These are phyloP conservation scores for Perkinsus olseni DNA, from an alignment of 169 alveolate species.

Conservation along the genomic window DNA sequence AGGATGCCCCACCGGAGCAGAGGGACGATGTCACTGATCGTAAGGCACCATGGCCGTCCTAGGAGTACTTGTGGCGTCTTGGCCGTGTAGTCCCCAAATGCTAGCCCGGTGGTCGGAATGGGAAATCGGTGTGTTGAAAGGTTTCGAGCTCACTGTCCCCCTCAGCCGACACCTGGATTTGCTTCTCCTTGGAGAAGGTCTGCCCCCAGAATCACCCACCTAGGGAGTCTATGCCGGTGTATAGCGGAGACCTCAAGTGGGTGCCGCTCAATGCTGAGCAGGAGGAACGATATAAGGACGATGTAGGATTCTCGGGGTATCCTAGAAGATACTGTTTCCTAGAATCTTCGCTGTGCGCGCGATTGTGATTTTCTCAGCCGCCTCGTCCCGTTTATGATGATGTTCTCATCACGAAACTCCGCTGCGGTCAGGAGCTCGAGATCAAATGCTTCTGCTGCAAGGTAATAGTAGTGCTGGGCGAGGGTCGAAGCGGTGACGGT, in stretches of 20 bases:
- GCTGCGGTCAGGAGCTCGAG: constrained; percentile 63
- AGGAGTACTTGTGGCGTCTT: not conserved
- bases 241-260: constrained; percentile 61
- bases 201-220: constrained; percentile 20
- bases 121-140: too few relatives aligned
- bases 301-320: not conserved
- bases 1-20: constrained; percentile 43
- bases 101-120: too few relatives aligned
- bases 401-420: constrained; percentile 71
- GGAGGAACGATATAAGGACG: constrained; percentile 41
- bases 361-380: constrained; percentile 8
- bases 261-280: constrained; percentile 58
- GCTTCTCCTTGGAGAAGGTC: constrained; percentile 20
- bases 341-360: not conserved
- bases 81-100: too few relatives aligned
- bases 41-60: not conserved
- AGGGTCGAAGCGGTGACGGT: constrained; percentile 34
- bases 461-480: constrained; percentile 17
- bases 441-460: not conserved
- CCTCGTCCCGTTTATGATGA: constrained; percentile 66
- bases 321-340: too few relatives aligned
- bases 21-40: constrained; percentile 19
- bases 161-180: not conserved
- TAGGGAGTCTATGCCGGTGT: constrained; percentile 46
- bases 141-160: not conserved